phyloP scores from a whole-genome alignment of 1,139 yeast species.

The Spencermartinsiella ligniputridi region DNA sequence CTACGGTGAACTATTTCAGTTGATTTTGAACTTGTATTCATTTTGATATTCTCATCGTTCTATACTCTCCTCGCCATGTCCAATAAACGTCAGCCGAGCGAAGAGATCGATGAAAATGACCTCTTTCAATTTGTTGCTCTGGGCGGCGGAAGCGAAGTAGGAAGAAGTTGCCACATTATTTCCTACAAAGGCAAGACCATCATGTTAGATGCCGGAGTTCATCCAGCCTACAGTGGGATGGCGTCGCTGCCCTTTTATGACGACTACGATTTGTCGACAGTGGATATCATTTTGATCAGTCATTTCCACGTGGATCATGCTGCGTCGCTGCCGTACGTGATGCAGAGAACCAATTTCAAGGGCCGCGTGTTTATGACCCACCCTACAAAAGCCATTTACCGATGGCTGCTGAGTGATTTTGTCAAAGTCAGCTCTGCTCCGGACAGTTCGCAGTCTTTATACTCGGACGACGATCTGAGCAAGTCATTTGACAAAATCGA shows the following conservation, averaged over 20 bases:
- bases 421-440: conserved; percentile 75
- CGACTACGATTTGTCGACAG: conserved; percentile 83
- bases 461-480: conserved; percentile 85
- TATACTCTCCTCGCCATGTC: too few relatives aligned
- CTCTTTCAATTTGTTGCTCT: conserved; percentile 71
- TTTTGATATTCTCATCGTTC: too few relatives aligned
- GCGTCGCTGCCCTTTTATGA: conserved; percentile 93
- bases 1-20: too few relatives aligned
- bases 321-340: conserved; percentile 93
- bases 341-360: conserved; percentile 91
- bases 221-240: conserved; percentile 89
- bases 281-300: conserved; percentile 80
- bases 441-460: conserved; percentile 47
- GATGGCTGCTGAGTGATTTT: conserved; percentile 92
- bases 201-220: conserved; percentile 96
- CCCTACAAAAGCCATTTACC: conserved; percentile 95
- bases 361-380: conserved; percentile 99
- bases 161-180: conserved; percentile 89
- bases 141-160: conserved; percentile 99
- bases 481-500: conserved; percentile 87
- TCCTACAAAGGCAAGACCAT: conserved; percentile 94
- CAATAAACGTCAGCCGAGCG: too few relatives aligned
- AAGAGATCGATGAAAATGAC: conserved; percentile 24
- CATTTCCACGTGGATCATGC: conserved; percentile 98
- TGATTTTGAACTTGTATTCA: too few relatives aligned